Evolutionary conservation across 2,329 filamentous ascomycete species (phyloP), one percentile per base, ranked within the genome.

Genomic region (Teratosphaeriaceae sp.): DNA sequence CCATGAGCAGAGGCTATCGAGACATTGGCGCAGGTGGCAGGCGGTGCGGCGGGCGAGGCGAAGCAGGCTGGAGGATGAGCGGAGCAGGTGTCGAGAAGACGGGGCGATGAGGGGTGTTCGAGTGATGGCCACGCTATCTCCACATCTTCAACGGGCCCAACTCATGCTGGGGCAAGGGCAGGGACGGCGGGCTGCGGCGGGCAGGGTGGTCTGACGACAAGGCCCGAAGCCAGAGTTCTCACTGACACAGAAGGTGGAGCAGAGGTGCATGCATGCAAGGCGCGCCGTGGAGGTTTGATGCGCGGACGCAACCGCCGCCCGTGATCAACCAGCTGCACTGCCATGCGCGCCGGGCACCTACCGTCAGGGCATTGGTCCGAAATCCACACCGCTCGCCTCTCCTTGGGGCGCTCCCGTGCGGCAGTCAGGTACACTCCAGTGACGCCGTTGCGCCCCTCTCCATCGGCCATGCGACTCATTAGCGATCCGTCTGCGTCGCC

Each of bases 1-100:
- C 51, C 54, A 55, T 56, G n/a, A 43, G 35, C 24, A 42, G 23
- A 21, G 15, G 15, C 34, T 21, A 40, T 40, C 21, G 27, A 36
- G 19, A 31, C 41, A 40, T 39, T 6, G 16, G 26, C 22, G 29
- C 18, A 29, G 35, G 16, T 38, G 16, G 29, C n/a, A n/a, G 13
- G 29, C 22, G 24, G 13, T 7, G 8, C 12, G 24, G 19, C 22
- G 37, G 13, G 8, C 13, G 23, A 7, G 18, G 21, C n/a, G n/a
- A 11, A 18, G n/a, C 13, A 30, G 21, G 8, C 26, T 23, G 24
- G 29, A 23, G 24, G 15, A 18, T 30, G 9, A 16, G 20, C n/a
- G 20, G 22, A 7, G 37, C 15, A 39, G 37, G 37, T 12, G 11
- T 27, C 22, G 22, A 20, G 22, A 21, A 11, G 22, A 29, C 5